phyloP scores from a whole-genome alignment of 192 early-diverging fungal genomes.

The Ambispora gerdemannii region DNA sequence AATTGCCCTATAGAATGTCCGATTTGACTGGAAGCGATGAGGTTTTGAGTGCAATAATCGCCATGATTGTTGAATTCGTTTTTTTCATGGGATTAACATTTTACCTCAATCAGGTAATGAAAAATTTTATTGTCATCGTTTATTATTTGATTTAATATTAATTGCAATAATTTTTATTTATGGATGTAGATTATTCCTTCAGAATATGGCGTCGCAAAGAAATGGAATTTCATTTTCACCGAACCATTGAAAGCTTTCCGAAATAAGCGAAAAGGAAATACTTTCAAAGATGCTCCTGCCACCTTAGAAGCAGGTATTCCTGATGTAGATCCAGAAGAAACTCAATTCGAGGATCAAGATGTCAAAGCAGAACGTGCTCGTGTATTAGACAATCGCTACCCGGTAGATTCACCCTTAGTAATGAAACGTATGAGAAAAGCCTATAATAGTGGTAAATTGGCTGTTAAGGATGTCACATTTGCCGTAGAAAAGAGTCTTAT shows the following conservation, averaged over 20 bases:
- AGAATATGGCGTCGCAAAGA: conserved; percentile 62
- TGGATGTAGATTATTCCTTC: conserved; percentile 41
- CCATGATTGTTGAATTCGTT: conserved; percentile 49
- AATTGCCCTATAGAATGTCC: conserved; percentile 52
- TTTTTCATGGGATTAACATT: conserved; percentile 48
- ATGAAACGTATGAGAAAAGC: conserved; percentile 57
- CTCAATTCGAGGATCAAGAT: conserved; percentile 59
- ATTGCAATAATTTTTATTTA: too few relatives aligned
- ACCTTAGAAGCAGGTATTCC: conserved; percentile 31
- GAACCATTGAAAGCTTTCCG: conserved; percentile 35
- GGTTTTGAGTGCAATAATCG: conserved; percentile 53
- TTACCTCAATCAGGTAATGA: conserved; percentile 42
- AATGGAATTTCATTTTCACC: conserved; percentile 60
- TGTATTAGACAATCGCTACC: conserved; percentile 42
- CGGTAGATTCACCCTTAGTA: conserved; percentile 48
- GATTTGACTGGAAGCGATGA: conserved; percentile 53
- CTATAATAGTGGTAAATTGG: conserved; percentile 57
- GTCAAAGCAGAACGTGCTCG: conserved; percentile 58
- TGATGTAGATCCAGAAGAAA: conserved; percentile 41
- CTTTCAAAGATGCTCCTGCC: neutral
- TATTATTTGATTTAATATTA: too few relatives aligned
- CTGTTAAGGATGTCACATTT: conserved; percentile 66
- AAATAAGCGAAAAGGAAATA: conserved; percentile 29
- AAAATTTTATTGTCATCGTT: neutral
- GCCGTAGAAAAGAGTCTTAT: conserved; percentile 56